Evolutionary conservation across 306 rosid species (phyloP), one percentile per base, ranked within the genome.

Genomic region (Rubus idaeus): DNA sequence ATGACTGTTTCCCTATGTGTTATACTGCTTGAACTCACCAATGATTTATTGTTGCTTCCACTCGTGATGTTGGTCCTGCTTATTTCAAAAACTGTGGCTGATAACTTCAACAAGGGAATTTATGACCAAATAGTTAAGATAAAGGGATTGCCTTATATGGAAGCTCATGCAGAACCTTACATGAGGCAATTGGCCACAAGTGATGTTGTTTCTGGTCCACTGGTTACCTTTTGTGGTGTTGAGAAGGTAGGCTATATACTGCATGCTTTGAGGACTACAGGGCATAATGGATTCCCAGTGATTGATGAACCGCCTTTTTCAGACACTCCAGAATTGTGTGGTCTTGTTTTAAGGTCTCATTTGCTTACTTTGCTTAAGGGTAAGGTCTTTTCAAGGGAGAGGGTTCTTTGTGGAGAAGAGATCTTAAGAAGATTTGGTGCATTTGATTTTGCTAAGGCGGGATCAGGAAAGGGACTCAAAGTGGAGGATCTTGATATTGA

Each of bases 201-300:
- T 52, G 98, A 91, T 74, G 98, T 88, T 75, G 94, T 87, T 70
- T 80, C 96, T 18, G 89, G 98, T 42, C 93, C 96, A 1, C 18
- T 93, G 72, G 30, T 90, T 67, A 74, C 86, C 3, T 89, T 93
- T 67, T 85, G 86, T 56, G 94, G 96, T 53, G 55, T 93, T 68
- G 94, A 93, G 76, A 92, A 87, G 77, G 98, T 93, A 68, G 90
- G 87, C 49, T 80, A 76, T 73, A 77, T 93, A n/a, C 16, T 89
- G 13, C 80, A 89, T n/a, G 84, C 88, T 17, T 77, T 93, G 50
- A 81, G 73, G 77, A 40, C 76, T 39, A 90, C 91, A 0, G 26
- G 78, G 46, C 98, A 95, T 75, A 92, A 95, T 12, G 98, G 97
- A 5, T 95, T 95, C 74, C 98, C 98, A 5, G 98, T 95, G 75